Conservation (phyloP, 2,329 filamentous ascomycete species). For the Clonostachys byssicola region DNA sequence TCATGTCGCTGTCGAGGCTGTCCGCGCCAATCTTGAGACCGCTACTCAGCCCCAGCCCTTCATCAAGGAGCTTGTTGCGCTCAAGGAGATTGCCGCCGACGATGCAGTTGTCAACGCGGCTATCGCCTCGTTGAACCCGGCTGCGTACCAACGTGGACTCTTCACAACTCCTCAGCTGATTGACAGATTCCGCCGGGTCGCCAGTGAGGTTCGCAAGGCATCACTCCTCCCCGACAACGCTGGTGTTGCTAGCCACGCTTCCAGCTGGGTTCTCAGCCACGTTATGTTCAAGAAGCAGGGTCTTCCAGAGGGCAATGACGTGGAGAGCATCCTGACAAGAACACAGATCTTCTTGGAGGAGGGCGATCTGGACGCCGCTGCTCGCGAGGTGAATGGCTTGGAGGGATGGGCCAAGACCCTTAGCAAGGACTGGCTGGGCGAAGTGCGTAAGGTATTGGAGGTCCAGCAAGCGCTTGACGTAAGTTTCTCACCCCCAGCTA, state of each 20-base stretch:
- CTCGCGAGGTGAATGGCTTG: constrained; percentile 90
- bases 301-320: constrained; percentile 77
- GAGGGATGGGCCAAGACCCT: constrained; percentile 94
- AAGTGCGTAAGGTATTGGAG: constrained; percentile 89
- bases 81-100: constrained; percentile 85
- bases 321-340: constrained; percentile 87
- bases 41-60: constrained; percentile 74
- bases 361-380: constrained; percentile 85
- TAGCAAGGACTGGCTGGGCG: constrained; percentile 88
- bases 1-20: constrained; percentile 91
- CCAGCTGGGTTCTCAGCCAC: constrained; percentile 85
- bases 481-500: constrained; percentile 32
- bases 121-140: constrained; percentile 92
- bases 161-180: constrained; percentile 81
- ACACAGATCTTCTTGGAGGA: constrained; percentile 91
- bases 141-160: constrained; percentile 89
- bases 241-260: constrained; percentile 90
- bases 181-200: constrained; percentile 92
- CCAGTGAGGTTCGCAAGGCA: constrained; percentile 89
- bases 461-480: constrained; percentile 96
- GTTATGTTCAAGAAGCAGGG: constrained; percentile 94
- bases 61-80: constrained; percentile 84
- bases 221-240: constrained; percentile 88
- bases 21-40: constrained; percentile 77
- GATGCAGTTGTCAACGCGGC: constrained; percentile 87